Conservation (phyloP, 2,329 filamentous ascomycete genomes). For the Talaromyces sp. region DNA sequence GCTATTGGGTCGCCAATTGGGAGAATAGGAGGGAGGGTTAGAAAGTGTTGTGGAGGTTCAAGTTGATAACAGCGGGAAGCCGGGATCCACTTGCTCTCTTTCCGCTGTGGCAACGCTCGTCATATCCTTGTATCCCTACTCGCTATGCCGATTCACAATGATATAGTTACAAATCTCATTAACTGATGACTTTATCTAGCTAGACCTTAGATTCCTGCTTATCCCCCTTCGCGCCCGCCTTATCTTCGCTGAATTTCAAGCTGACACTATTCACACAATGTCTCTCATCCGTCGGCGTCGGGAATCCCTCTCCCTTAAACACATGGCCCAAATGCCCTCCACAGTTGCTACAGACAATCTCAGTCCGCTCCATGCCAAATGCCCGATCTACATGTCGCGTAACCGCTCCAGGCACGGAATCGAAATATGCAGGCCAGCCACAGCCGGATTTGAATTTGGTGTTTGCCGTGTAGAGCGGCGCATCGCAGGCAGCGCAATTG, state of each 20-base stretch:
- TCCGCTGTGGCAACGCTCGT: conserved; percentile 5
- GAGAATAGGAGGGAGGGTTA: conserved; percentile 1
- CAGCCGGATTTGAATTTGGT: conserved; percentile 97
- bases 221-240: conserved; percentile 46
- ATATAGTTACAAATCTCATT: background rate
- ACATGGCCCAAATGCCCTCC: conserved; percentile 90
- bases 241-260: conserved; percentile 74
- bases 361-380: conserved; percentile 79
- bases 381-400: conserved; percentile 72
- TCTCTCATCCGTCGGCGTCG: conserved; percentile 86
- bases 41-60: conserved; percentile 6
- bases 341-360: conserved; percentile 93
- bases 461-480: conserved; percentile 85
- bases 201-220: conserved; percentile 28
- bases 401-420: conserved; percentile 88
- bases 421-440: conserved; percentile 97
- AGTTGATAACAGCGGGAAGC: conserved; percentile 6
- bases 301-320: conserved; percentile 82
- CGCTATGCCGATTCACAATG: conserved; percentile 10
- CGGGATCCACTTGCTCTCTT: conserved; percentile 9
- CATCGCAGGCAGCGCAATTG: conserved; percentile 77
- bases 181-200: background rate
- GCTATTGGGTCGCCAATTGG: conserved; percentile 2
- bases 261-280: conserved; percentile 96
- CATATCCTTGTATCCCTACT: background rate